Base-by-base conservation (phyloP, 2,329 filamentous ascomycete species). In the Penicillium polonicum region DNA sequence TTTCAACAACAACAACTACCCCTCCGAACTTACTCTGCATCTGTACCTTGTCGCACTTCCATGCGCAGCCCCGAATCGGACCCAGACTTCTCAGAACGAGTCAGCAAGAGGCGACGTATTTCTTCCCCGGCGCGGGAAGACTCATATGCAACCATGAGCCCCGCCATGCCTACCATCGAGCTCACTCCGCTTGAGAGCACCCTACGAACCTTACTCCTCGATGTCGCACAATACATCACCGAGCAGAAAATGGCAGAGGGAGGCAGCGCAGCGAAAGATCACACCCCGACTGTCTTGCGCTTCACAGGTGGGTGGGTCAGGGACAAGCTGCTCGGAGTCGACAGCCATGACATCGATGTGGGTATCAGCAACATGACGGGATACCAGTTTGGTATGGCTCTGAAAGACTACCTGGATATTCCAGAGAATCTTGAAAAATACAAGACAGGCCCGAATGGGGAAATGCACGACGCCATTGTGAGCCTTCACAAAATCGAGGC, bases 401-500 rank as follows among this genome's bases (percentile, higher is more conserved):
- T 81, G 51, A 77, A 80, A 61, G 65, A 74, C 33, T 81, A 77
- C 50, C 59, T 79, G 35, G 73, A 77, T 52, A 66, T 70, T 21
- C 73, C 74, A 2, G 67, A 72, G 17, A 73, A 75, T 25, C 67
- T 77, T 17, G 66, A 73, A 6, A 77, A 77, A 59, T 80, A 70
- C 77, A 82, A 59, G 65, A 75, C 46, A 68, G 80, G 50, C 69
- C 72, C 56, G 10, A 67, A 72, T 10, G 70, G 76, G 15, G 80
- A 86, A 63, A 82, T 86, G 21, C 69, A 82, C 83, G 82, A 83
- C 52, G 87, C 88, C 56, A 80, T 94, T 52, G 88, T 89, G 49
- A 88, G 85, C 61, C 81, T 97, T 33, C 89, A 97, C 80, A 95
- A 91, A 74, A 93, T 97, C 65, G 88, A 89, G 52, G 88, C 88